Conservation (phyloP, 768 basidiomycete genomes). For the Russula compacta region DNA sequence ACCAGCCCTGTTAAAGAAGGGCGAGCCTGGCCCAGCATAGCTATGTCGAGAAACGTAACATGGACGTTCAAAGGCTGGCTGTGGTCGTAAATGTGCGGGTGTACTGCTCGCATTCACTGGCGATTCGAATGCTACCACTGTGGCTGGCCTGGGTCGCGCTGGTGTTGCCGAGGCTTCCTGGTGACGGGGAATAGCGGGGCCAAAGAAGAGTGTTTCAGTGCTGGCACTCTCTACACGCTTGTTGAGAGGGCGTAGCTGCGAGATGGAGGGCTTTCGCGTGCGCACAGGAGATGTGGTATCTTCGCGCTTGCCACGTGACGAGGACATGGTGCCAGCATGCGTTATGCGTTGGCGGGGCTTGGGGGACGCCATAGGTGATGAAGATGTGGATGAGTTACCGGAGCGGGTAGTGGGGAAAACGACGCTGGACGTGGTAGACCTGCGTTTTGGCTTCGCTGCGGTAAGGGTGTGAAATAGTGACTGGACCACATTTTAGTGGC, state of each 20-base stretch:
- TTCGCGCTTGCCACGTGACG: slow-evolving; percentile 13
- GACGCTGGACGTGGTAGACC: slow-evolving; percentile 13
- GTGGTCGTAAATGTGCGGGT: slow-evolving; percentile 4
- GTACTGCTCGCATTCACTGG: slow-evolving; percentile 12
- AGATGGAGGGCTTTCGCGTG: slow-evolving; percentile 16
- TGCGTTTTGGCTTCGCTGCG: slow-evolving; percentile 10
- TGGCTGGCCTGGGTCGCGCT: slow-evolving; percentile 7
- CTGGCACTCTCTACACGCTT: slow-evolving; percentile 16
- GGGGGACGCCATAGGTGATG: slow-evolving; percentile 15
- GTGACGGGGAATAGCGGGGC: slow-evolving; percentile 13
- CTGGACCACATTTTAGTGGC: slow-evolving; percentile 1
- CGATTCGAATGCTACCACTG: slow-evolving; percentile 10
- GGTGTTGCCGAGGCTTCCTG: slow-evolving; percentile 1
- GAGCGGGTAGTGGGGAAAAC: slow-evolving; percentile 17
- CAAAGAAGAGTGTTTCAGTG: slow-evolving; percentile 19
- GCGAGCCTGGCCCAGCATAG: slow-evolving; percentile 8
- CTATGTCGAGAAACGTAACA: slow-evolving; percentile 11
- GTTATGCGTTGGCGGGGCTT: slow-evolving; percentile 14
- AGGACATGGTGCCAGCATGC: slow-evolving; percentile 13
- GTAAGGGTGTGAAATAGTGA: slow-evolving; percentile 5
- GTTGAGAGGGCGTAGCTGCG: slow-evolving; percentile 1
- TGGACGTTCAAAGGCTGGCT: slow-evolving; percentile 3
- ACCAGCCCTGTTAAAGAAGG: background rate
- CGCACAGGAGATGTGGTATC: slow-evolving; percentile 7
- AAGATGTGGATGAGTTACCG: slow-evolving; percentile 7